A percentile compares a stretch with the other conserved stretches of the same genome.
These are phyloP conservation scores for Calonectria pseudoturangicola DNA, from an alignment of 2,329 filamentous ascomycete genomes.

Conservation along the genomic window DNA sequence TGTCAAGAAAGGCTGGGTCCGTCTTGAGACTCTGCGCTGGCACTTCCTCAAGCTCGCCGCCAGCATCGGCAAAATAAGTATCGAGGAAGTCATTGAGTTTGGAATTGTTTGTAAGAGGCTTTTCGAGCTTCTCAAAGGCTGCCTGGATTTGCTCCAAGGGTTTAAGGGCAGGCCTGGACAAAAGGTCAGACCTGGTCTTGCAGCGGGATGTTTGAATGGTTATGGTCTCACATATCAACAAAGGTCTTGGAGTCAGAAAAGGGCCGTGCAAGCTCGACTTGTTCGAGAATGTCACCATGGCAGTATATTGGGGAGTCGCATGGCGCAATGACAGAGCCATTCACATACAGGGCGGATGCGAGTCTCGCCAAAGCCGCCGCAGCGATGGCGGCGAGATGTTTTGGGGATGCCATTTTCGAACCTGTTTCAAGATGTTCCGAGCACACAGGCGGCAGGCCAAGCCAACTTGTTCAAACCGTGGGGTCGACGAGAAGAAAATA, in stretches of 20 bases:
- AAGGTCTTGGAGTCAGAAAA: slow-evolving; percentile 83
- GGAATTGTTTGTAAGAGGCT: slow-evolving; percentile 78
- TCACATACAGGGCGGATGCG: slow-evolving; percentile 71
- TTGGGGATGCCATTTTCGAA: slow-evolving; percentile 52
- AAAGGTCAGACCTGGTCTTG: slow-evolving; percentile 41
- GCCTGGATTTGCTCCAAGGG: slow-evolving; percentile 76
- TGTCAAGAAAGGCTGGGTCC: slow-evolving; percentile 74
- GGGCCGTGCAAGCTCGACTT: slow-evolving; percentile 77
- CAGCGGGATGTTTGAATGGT: slow-evolving; percentile 29
- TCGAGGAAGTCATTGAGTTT: slow-evolving; percentile 77
- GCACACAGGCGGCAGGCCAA: background rate
- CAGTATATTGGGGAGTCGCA: slow-evolving; percentile 82
- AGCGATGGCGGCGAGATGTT: slow-evolving; percentile 53
- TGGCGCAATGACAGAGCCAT: slow-evolving; percentile 77
- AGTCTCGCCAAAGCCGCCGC: slow-evolving; percentile 52
- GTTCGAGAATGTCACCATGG: slow-evolving; percentile 76
- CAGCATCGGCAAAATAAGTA: slow-evolving; percentile 78
- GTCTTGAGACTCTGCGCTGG: slow-evolving; percentile 70
- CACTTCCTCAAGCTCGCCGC: slow-evolving; percentile 76
- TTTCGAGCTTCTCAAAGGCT: slow-evolving; percentile 75
- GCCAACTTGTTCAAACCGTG: background rate
- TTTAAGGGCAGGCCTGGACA: slow-evolving; percentile 73
- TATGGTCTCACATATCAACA: slow-evolving; percentile 76
- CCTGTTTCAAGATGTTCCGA: slow-evolving; percentile 4
- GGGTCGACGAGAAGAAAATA: slow-evolving; percentile 4